Evolutionary conservation across 2,329 filamentous ascomycete genomes (phyloP).

Genomic region (Aureobasidium musti): DNA sequence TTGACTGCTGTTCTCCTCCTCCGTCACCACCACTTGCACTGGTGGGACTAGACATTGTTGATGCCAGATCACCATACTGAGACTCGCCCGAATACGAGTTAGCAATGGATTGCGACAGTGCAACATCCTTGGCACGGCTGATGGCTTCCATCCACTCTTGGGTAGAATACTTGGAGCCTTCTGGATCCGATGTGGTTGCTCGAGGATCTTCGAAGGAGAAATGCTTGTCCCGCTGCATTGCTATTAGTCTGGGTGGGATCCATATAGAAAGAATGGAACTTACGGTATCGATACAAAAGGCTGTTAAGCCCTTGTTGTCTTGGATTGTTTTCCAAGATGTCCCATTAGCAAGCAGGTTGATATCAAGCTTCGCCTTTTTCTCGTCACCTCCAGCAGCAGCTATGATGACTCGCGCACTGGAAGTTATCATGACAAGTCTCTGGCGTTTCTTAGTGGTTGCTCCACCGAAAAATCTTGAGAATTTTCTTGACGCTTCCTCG

Average conservation of each 20-base stretch:
- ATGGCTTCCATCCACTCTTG: constrained; percentile 92
- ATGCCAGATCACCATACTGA: constrained; percentile 48
- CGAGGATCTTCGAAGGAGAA: constrained; percentile 95
- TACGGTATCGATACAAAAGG: constrained; percentile 94
- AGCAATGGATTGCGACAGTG: constrained; percentile 67
- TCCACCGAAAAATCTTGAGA: constrained; percentile 90
- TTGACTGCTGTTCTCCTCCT: constrained; percentile 46
- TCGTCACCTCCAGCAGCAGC: constrained; percentile 91
- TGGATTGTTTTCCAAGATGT: constrained; percentile 76
- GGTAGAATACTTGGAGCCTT: constrained; percentile 66
- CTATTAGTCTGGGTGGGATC: constrained; percentile 32
- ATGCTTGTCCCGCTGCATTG: constrained; percentile 74
- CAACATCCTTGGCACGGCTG: constrained; percentile 82
- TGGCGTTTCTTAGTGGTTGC: constrained; percentile 91
- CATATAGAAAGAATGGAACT: constrained; percentile 46
- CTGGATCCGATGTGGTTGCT: constrained; percentile 63
- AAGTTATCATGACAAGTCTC: constrained; percentile 91
- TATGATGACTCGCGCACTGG: constrained; percentile 83
- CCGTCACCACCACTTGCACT: constrained; percentile 67
- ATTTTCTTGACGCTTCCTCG: constrained; percentile 67
- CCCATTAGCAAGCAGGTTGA: constrained; percentile 76
- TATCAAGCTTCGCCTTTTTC: constrained; percentile 90
- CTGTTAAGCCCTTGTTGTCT: constrained; percentile 82
- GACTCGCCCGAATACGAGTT: constrained; percentile 62
- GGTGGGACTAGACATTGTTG: constrained; percentile 70